Conservation (phyloP, 768 basidiomycete genomes). For the Rhodotorula graminis region DNA sequence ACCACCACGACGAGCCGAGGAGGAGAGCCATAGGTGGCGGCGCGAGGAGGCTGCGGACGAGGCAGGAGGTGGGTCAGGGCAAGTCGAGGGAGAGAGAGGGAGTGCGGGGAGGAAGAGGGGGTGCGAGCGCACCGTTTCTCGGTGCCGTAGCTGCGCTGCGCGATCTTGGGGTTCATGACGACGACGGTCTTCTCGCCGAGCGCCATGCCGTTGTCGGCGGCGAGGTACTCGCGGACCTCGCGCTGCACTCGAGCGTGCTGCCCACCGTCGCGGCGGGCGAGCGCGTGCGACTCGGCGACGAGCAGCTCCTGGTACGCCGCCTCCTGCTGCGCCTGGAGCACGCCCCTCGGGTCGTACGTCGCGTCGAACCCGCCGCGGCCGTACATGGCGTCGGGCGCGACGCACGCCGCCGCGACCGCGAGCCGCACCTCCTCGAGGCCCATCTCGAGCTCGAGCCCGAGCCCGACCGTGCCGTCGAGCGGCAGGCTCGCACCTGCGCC, state of each 20-base stretch:
- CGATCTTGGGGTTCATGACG: constrained; percentile 96
- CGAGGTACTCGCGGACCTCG: constrained; percentile 58
- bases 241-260: not conserved
- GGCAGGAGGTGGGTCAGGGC: not conserved
- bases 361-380: not conserved
- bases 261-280: not conserved
- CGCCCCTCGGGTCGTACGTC: not conserved
- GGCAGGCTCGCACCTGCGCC: too few species aligned
- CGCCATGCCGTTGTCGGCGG: constrained; percentile 75
- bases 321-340: not conserved
- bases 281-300: not conserved
- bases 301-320: not conserved
- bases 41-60: constrained; percentile 29
- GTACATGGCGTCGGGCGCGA: not conserved
- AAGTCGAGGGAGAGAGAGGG: not conserved
- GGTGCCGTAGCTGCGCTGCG: constrained; percentile 93
- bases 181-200: constrained; percentile 91
- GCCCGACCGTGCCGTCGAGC: not conserved
- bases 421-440: constrained; percentile 9
- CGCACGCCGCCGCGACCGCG: not conserved
- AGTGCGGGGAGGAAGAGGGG: too few species aligned
- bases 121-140: constrained; percentile 67
- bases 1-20: constrained; percentile 38
- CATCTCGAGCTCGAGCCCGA: constrained; percentile 16
- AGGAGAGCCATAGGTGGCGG: constrained; percentile 36